phyloP scores from a whole-genome alignment of 257 asterid species.

The Nicotiana noctiflora region DNA sequence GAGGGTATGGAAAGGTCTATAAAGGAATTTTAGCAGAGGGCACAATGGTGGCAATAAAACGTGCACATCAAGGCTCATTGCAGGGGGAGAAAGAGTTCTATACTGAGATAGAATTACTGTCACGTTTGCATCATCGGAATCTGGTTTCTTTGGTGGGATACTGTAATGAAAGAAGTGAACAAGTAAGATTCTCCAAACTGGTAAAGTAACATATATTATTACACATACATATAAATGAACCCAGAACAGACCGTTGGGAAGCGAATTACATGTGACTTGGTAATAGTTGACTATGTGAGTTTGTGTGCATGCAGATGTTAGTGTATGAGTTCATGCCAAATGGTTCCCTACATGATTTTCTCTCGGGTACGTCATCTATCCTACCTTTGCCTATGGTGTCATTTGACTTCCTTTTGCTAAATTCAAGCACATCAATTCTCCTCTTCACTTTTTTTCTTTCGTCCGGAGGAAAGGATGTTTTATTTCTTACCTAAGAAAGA shows the following conservation, averaged over 20 bases:
- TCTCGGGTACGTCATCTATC: not conserved
- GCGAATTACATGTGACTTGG: not conserved
- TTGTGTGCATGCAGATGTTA: constrained; percentile 9
- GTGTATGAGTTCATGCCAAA: constrained; percentile 13
- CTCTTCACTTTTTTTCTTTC: not conserved
- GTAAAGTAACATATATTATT: not conserved
- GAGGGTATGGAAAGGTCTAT: constrained; percentile 63
- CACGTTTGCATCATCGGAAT: constrained; percentile 57
- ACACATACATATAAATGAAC: too few relatives aligned
- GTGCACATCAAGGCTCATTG: constrained; percentile 47
- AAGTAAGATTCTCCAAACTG: constrained; percentile 6
- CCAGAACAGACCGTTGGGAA: too few relatives aligned
- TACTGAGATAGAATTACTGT: constrained; percentile 57
- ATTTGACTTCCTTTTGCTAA: not conserved
- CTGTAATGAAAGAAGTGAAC: constrained; percentile 8
- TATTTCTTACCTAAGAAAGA: not conserved
- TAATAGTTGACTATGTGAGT: not conserved
- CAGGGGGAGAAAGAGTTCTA: constrained; percentile 59
- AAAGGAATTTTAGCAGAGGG: constrained; percentile 39
- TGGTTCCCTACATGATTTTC: constrained; percentile 8
- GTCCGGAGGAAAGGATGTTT: not conserved
- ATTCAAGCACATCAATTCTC: not conserved
- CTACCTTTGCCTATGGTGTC: not conserved
- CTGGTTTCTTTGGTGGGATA: constrained; percentile 45
- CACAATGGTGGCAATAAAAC: constrained; percentile 46